Conservation (phyloP, 2,329 filamentous ascomycete genomes). For the Sphaerulina vaccinii region DNA sequence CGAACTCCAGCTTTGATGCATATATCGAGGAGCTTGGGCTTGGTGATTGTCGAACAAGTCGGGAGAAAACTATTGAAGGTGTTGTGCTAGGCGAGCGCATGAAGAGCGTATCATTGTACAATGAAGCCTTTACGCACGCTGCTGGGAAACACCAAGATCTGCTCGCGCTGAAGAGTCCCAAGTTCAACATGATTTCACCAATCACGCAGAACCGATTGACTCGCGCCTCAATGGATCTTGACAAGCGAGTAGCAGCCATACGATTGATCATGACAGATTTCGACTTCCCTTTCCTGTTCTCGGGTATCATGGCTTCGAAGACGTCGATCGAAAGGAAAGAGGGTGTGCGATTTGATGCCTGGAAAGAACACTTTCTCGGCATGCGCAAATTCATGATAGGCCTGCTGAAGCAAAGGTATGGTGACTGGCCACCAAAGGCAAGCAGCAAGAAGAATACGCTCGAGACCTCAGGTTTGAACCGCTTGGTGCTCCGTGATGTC, state of each 20-base stretch:
- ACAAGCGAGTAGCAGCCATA: slow-evolving; percentile 68
- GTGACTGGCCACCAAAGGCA: slow-evolving; percentile 87
- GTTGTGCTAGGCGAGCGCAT: slow-evolving; percentile 87
- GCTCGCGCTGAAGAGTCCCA: slow-evolving; percentile 65
- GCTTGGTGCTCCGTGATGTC: slow-evolving; percentile 74
- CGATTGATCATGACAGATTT: slow-evolving; percentile 78
- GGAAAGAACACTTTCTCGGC: slow-evolving; percentile 71
- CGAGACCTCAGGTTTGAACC: slow-evolving; percentile 80
- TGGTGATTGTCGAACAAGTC: slow-evolving; percentile 75
- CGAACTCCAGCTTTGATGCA: slow-evolving; percentile 64
- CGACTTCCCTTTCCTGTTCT: slow-evolving; percentile 85
- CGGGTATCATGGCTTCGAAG: slow-evolving; percentile 81
- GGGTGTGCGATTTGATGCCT: slow-evolving; percentile 76
- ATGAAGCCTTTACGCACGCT: slow-evolving; percentile 87
- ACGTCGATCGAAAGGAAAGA: slow-evolving; percentile 72
- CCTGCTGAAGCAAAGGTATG: slow-evolving; percentile 67
- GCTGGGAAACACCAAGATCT: slow-evolving; percentile 79
- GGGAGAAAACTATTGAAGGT: slow-evolving; percentile 85
- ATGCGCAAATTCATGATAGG: slow-evolving; percentile 72
- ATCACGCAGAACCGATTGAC: slow-evolving; percentile 78
- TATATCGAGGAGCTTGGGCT: slow-evolving; percentile 76
- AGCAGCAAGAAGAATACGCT: slow-evolving; percentile 89
- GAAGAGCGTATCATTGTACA: slow-evolving; percentile 78
- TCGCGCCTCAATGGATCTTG: slow-evolving; percentile 75
- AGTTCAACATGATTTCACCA: slow-evolving; percentile 68